Conservation (phyloP, 208 protist species). For the Wallacemonas rigidus region DNA sequence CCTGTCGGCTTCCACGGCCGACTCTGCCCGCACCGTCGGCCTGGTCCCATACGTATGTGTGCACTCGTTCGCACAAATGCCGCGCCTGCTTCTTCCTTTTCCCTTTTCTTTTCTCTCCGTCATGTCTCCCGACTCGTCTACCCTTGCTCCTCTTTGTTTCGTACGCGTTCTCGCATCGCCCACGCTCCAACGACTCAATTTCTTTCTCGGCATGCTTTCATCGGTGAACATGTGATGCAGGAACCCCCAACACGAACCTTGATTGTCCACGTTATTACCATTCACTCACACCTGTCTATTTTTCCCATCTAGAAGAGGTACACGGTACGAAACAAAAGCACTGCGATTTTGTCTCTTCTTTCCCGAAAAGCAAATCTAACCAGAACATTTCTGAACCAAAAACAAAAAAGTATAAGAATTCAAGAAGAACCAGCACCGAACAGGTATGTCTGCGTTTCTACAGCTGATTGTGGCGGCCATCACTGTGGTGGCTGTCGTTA, state of each 20-base stretch:
- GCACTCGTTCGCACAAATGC: not conserved
- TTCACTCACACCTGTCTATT: not conserved
- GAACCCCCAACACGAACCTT: not conserved
- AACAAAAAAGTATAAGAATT: not conserved
- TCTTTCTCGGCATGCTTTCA: no score
- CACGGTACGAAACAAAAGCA: not conserved
- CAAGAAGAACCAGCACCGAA: not conserved
- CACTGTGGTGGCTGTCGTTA: constrained; percentile 22
- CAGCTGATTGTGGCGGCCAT: constrained; percentile 29
- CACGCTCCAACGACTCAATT: no score
- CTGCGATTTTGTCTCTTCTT: no score
- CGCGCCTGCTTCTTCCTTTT: not conserved
- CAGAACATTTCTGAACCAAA: not conserved
- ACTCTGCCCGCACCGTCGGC: no score
- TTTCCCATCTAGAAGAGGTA: not conserved
- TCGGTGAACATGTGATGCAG: not conserved
- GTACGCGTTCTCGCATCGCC: no score
- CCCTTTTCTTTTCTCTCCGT: not conserved
- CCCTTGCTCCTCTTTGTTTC: no score
- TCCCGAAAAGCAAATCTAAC: not conserved
- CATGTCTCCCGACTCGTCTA: no score
- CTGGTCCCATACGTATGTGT: no score
- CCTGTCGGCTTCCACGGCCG: no score
- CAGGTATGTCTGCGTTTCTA: not conserved
- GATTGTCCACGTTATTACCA: not conserved